A percentile compares a stretch with the other conserved stretches of the same genome.
Evolutionary conservation across 495 filamentous ascomycete genomes (phyloP).

Genomic region (Podospora conica): DNA sequence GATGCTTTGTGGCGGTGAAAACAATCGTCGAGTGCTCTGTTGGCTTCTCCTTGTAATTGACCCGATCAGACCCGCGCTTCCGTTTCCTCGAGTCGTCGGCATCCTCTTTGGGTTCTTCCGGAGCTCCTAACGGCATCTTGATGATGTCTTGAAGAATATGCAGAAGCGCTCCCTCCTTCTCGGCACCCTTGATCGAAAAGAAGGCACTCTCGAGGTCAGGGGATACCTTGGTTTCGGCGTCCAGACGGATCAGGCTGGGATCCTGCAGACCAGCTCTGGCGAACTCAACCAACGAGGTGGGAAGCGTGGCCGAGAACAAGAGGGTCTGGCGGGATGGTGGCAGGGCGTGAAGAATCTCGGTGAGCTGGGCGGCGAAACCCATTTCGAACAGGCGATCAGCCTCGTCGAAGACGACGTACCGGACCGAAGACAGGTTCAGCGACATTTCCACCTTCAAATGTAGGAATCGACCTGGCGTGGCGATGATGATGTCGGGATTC

Average conservation of each 20-base stretch:
- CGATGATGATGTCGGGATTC: constrained; percentile 95
- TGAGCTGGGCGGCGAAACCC: constrained; percentile 90
- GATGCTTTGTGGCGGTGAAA: constrained; percentile 92
- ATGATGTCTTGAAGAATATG: constrained; percentile 87
- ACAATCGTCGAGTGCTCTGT: constrained; percentile 84
- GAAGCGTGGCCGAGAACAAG: constrained; percentile 90
- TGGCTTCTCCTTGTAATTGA: constrained; percentile 49
- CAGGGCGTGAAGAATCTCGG: constrained; percentile 85
- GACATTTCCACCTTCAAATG: constrained; percentile 95
- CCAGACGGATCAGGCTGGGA: constrained; percentile 76
- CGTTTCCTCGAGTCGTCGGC: constrained; percentile 54
- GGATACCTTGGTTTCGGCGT: constrained; percentile 92
- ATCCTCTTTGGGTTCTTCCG: constrained; percentile 43
- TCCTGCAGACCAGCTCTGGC: constrained; percentile 89
- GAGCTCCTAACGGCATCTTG: constrained; percentile 77
- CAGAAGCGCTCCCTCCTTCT: constrained; percentile 88
- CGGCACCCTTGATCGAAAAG: constrained; percentile 82
- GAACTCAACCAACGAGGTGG: constrained; percentile 90
- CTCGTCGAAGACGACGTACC: constrained; percentile 95
- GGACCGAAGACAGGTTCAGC: constrained; percentile 75
- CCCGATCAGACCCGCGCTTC: constrained; percentile 52
- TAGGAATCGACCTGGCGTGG: constrained; percentile 89
- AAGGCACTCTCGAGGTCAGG: constrained; percentile 90
- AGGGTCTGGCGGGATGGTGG: constrained; percentile 81
- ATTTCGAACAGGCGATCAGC: constrained; percentile 96